Percentiles rank a stretch among this genome's conserved stretches.
Conservation (phyloP, 1,284 basidiomycete genomes). For the Porogramme epimiltina region DNA sequence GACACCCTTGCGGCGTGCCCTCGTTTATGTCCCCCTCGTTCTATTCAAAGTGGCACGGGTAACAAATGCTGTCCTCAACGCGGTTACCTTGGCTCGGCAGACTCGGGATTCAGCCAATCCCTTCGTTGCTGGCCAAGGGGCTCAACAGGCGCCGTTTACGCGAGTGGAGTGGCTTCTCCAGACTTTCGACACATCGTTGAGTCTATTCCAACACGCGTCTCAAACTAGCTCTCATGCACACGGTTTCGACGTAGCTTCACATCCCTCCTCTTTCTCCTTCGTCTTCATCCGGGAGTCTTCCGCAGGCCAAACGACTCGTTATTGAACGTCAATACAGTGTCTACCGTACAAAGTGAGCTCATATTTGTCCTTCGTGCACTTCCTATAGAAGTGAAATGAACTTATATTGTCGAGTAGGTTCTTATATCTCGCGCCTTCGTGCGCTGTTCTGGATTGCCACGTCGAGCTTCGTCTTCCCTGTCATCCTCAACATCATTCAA, state of each 20-base stretch:
- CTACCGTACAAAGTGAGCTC: too few species aligned
- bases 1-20: too few species aligned
- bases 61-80: neutral
- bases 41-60: constrained; percentile 4
- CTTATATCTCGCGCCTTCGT: neutral
- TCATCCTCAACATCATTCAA: constrained; percentile 28
- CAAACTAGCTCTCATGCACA: too few species aligned
- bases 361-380: too few species aligned
- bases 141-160: neutral
- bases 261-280: too few species aligned
- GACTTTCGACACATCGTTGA: neutral
- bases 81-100: neutral
- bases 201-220: too few species aligned
- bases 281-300: too few species aligned
- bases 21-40: constrained; percentile 1
- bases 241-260: too few species aligned
- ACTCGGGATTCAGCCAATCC: neutral
- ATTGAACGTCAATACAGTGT: too few species aligned
- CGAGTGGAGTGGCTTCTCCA: constrained; percentile 7
- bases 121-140: neutral
- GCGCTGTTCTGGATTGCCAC: constrained; percentile 33
- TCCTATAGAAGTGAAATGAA: neutral
- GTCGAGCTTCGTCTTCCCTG: constrained; percentile 35
- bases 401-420: neutral
- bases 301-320: neutral